phyloP scores from a whole-genome alignment of 768 basidiomycete genomes.

The Brasilioporus rufonigricans region DNA sequence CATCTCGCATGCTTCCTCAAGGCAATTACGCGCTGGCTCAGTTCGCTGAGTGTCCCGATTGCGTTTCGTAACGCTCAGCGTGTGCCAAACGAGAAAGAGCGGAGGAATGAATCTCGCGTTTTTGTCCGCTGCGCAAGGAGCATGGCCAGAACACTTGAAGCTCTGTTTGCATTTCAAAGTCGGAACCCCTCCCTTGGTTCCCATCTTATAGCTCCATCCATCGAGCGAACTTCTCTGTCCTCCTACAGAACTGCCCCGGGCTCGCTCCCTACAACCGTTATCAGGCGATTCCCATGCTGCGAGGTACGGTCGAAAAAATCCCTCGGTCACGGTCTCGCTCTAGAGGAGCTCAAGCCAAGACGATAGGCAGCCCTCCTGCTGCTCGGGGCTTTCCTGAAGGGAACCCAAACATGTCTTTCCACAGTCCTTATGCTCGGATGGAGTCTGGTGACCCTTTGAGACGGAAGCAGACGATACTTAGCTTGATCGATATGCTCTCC shows the following conservation, averaged over 20 bases:
- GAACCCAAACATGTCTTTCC: slow-evolving; percentile 22
- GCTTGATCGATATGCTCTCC: slow-evolving; percentile 44
- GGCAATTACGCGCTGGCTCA: slow-evolving; percentile 37
- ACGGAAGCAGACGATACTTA: slow-evolving; percentile 47
- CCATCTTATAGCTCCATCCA: slow-evolving; percentile 29
- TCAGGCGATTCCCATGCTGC: slow-evolving; percentile 28
- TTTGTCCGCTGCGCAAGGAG: slow-evolving; percentile 31
- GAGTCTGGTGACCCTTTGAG: slow-evolving; percentile 29
- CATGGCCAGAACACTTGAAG: slow-evolving; percentile 36
- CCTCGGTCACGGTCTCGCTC: slow-evolving; percentile 26
- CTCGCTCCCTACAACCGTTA: slow-evolving; percentile 19
- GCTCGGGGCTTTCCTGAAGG: slow-evolving; percentile 30
- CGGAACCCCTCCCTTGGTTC: slow-evolving; percentile 30
- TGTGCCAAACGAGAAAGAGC: slow-evolving; percentile 31
- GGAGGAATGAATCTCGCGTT: slow-evolving; percentile 38
- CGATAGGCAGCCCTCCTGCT: slow-evolving; percentile 21
- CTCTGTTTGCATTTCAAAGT: slow-evolving; percentile 35
- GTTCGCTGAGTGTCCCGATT: slow-evolving; percentile 36
- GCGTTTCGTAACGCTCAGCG: slow-evolving; percentile 32
- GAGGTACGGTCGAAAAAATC: slow-evolving; percentile 31
- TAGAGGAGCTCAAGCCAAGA: slow-evolving; percentile 25
- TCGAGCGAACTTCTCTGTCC: slow-evolving; percentile 14
- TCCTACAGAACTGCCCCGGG: slow-evolving; percentile 24
- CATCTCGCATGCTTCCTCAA: slow-evolving; percentile 31
- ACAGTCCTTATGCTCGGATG: slow-evolving; percentile 29